Base-by-base conservation (phyloP, 2,329 filamentous ascomycete species). In the Ophiocordyceps sinensis region DNA sequence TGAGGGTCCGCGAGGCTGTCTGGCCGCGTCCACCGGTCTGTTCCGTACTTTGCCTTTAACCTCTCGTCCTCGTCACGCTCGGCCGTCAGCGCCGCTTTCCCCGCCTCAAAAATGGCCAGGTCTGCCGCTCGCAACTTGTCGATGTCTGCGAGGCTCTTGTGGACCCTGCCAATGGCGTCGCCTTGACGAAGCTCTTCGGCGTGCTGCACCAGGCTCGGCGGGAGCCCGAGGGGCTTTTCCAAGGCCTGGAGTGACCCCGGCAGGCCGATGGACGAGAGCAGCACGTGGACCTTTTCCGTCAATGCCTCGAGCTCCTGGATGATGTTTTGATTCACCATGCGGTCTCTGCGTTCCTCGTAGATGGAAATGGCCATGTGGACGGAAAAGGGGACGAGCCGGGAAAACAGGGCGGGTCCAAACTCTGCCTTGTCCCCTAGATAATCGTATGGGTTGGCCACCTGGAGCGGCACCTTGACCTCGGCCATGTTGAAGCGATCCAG, bases 291-390 rank as follows among this genome's bases (percentile, higher is more conserved):
- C 47, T 79, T 77, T 44, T 82, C 77, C 0, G 85, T 94, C 50
- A 96, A 71, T 0, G 68, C 71, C 51, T 96, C 88, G 5, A 96
- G 66, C 53, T 93, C 82, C 23, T 82, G 79, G 38, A 95, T 82
- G 28, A 96, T 85, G 39, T 77, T 84, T 49, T 85, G 83, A 55
- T 91, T 94, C 36, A 98, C 81, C 43, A 94, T 67, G n/a, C 87
- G 75, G 58, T 98, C 88, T 43, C 88, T 74, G 13, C 88, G 76
- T 55, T 96, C 88, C 42, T 87, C 87, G 55, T 98, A 98, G 29
- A 96, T 94, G 38, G 86, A 94, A 1, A 88, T 85, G 8, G 91
- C 91, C 38, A 96, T 75, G 54, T 98, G 91, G 0, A 96, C 91
- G 0, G 88, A 87, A 57, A 95, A 96, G 0, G 91, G 91, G 0